These are phyloP conservation scores for Debaryomycetaceae sp. DNA, from an alignment of 1,139 yeast species.

Conservation along the genomic window DNA sequence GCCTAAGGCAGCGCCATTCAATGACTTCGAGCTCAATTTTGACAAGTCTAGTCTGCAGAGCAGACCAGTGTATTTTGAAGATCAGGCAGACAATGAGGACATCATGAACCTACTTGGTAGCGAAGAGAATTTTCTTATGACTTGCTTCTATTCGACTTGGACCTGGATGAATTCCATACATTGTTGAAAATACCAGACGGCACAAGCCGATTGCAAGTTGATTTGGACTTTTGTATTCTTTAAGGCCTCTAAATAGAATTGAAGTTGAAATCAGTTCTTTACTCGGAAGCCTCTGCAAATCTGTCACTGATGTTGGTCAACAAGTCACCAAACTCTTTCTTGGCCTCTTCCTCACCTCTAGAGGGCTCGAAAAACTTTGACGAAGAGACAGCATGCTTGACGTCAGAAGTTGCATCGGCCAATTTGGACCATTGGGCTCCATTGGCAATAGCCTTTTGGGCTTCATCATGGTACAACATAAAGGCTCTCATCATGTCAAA, in stretches of 20 bases:
- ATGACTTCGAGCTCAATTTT: constrained; percentile 18
- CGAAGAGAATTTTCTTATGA: constrained; percentile 16
- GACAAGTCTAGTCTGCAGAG: constrained; percentile 8
- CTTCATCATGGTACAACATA: constrained; percentile 88
- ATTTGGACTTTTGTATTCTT: constrained; percentile 5
- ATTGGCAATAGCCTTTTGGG: constrained; percentile 91
- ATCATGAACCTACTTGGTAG: constrained; percentile 16
- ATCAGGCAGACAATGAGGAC: constrained; percentile 16
- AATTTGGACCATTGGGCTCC: constrained; percentile 96
- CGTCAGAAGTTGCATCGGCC: constrained; percentile 81
- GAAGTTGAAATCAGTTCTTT: constrained; percentile 16
- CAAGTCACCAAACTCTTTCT: constrained; percentile 72
- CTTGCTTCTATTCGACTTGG: constrained; percentile 12
- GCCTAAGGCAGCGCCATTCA: constrained; percentile 23
- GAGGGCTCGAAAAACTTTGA: constrained; percentile 96
- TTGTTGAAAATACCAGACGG: neutral
- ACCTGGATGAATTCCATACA: constrained; percentile 2
- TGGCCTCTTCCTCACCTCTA: constrained; percentile 76
- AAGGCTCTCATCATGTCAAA: constrained; percentile 97
- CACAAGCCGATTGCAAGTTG: constrained; percentile 1
- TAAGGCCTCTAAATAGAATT: neutral
- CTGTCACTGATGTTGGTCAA: constrained; percentile 75
- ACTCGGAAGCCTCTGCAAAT: constrained; percentile 94
- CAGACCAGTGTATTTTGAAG: constrained; percentile 2
- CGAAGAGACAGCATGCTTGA: constrained; percentile 89